A percentile compares a stretch with the other conserved stretches of the same genome.
Evolutionary conservation across 2,329 filamentous ascomycete genomes (phyloP).

Genomic region (Lachnellula cervina): DNA sequence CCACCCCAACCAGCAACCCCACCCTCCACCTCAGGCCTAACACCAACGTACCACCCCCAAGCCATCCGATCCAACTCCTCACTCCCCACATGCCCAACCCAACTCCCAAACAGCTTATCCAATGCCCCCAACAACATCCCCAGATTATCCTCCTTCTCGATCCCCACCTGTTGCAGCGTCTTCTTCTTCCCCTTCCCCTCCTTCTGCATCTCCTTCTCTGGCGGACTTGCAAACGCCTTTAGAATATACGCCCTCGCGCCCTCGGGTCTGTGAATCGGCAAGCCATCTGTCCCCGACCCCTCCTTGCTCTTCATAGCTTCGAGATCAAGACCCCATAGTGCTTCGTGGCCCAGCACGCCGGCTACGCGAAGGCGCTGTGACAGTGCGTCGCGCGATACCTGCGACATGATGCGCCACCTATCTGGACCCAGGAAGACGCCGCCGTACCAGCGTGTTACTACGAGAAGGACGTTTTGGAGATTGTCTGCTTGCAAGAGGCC

Average conservation of each 20-base stretch:
- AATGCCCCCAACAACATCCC: constrained; percentile 65
- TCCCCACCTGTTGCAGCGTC: constrained; percentile 45
- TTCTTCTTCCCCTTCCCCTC: constrained; percentile 44
- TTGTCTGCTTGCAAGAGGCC: constrained; percentile 48
- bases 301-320: constrained; percentile 39
- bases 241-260: constrained; percentile 56
- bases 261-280: constrained; percentile 72
- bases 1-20: constrained; percentile 81
- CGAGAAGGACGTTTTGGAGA: constrained; percentile 48
- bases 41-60: constrained; percentile 76
- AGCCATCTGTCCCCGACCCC: constrained; percentile 36
- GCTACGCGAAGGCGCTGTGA: constrained; percentile 44
- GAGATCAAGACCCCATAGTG: constrained; percentile 56
- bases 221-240: constrained; percentile 50
- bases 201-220: constrained; percentile 5
- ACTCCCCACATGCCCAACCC: constrained; percentile 57
- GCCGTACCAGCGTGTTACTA: constrained; percentile 59
- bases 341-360: constrained; percentile 44
- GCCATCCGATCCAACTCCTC: constrained; percentile 70
- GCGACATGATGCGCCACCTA: constrained; percentile 58
- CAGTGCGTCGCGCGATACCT: constrained; percentile 50
- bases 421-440: constrained; percentile 58
- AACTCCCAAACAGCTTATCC: constrained; percentile 68
- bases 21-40: constrained; percentile 69
- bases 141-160: constrained; percentile 65